Base-by-base conservation (phyloP, 2,329 filamentous ascomycete species). In the Zymoseptoria brevis region DNA sequence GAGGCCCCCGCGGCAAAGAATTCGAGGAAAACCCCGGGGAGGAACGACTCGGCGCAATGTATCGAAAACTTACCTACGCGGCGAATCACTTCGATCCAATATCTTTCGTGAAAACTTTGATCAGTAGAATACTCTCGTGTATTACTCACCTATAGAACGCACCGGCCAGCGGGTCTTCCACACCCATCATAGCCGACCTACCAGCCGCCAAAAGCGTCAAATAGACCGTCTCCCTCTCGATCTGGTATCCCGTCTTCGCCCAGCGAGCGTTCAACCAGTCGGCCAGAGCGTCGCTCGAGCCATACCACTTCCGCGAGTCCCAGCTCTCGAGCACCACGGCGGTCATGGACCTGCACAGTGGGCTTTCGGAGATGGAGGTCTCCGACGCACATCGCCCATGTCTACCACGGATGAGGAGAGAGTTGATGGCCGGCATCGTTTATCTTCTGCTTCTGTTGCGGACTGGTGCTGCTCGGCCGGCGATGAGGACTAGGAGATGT, bases 201-300 rank as follows among this genome's bases (percentile, higher is more conserved):
- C 66, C 66, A n/a, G 63, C 13, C 11, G 56, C 19, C 9, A 59
- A 53, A 16, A 71, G 54, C 16, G 63, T 67, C 24, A 67, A 67
- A 52, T 62, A 64, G 3, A 71, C 63, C 19, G 61, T 60, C 57
- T 69, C 59, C n/a, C 30, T 41, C 22, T 59, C 62, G 4, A 70
- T 61, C n/a, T 56, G 52, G 53, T 63, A 62, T 1, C 68, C 67
- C 1, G 61, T 67, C 61, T 71, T 70, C 41, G 50, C 55, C 68
- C 67, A 69, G 8, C 68, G 56, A 1, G 61, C 61, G 53, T 71
- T 70, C 7, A 69, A 48, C 68, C 69, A 70, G 21, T 66, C 60
- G 3, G 67, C 57, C 45, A 71, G 49, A 1, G 67, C 65, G 45
- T 71, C 68, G n/a, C 65, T 58, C 29, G 61, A 65, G 3, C 54